Base-by-base conservation (phyloP, 2,329 filamentous ascomycete species). In the Thelonectria olida region DNA sequence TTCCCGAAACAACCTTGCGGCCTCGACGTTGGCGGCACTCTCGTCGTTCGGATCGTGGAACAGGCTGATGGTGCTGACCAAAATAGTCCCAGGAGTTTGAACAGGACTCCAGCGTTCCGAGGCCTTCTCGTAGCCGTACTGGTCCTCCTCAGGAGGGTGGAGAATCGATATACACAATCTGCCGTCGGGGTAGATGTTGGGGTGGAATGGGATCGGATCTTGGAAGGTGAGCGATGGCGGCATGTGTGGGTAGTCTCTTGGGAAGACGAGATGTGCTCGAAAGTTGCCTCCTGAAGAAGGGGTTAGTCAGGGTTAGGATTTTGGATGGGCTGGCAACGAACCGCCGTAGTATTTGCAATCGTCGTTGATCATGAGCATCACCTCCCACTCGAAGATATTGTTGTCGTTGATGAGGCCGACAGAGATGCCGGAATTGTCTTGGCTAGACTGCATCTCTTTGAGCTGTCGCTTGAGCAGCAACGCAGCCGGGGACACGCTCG, bases 321-420 rank as follows among this genome's bases (percentile, higher is more conserved):
- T n/a, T n/a, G 36, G 36, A 22, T 7, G 31, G 31, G 31, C 42
- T 52, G 23, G 50, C 34, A 39, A 79, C 87, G 60, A 80, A 95
- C 94, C 94, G 72, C 94, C 94, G 72, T 97, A 97, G 78, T 92
- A 92, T 79, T 94, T 95, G 79, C 92, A 94, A 74, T 97, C 93
- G 71, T 97, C 94, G 64, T 88, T 93, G 67, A 98, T 95, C 95
- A 99, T 98, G 63, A 99, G 88, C 92, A 97, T 97, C 19, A 98
- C 93, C 78, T 98, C 94, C 96, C 96, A 99, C 81, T 97, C 92
- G 68, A 97, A 97, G 9, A 98, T 89, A 75, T 97, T 97, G 79
- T 82, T 91, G 76, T 91, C 92, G 72, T 90, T 89, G 53, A 94
- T 89, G 42, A 99, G 82, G 0, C 96, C 96, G 72, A 93, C 97